Conservation (phyloP, 345 rosid species). For the Euphorbia peplus region DNA sequence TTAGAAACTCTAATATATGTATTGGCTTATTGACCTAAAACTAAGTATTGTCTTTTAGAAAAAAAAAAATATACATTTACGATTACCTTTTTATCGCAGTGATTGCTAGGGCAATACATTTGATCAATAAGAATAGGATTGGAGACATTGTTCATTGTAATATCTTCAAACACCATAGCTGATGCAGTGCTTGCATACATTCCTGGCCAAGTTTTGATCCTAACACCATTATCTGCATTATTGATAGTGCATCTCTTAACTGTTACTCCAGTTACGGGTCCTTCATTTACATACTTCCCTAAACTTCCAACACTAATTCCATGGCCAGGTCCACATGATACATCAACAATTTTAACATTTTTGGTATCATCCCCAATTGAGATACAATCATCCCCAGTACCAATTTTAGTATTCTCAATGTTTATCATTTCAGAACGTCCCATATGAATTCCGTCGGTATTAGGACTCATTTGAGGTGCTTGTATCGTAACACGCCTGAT, state of each 20-base stretch:
- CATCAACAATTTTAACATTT: background rate
- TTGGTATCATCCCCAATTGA: background rate
- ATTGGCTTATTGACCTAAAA: no score
- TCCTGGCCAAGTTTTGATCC: slow-evolving; percentile 7
- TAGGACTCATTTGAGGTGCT: background rate
- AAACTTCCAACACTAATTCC: slow-evolving; percentile 5
- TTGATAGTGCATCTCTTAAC: background rate
- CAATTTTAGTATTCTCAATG: background rate
- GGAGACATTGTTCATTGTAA: background rate
- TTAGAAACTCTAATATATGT: no score
- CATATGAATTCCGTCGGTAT: slow-evolving; percentile 9
- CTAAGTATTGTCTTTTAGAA: no score
- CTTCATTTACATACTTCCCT: slow-evolving; percentile 2
- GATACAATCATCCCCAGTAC: background rate
- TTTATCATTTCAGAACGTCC: background rate
- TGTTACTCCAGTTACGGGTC: background rate
- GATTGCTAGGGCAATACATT: background rate
- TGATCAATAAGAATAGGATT: slow-evolving; percentile 1
- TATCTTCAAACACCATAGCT: background rate
- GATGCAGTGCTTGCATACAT: background rate
- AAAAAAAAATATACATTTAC: no score
- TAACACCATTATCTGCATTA: background rate
- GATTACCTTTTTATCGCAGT: background rate
- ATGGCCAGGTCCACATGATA: slow-evolving; percentile 6
- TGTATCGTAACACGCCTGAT: background rate